phyloP scores from a whole-genome alignment of 805 yeast species.

The Deakozyma indianensis region DNA sequence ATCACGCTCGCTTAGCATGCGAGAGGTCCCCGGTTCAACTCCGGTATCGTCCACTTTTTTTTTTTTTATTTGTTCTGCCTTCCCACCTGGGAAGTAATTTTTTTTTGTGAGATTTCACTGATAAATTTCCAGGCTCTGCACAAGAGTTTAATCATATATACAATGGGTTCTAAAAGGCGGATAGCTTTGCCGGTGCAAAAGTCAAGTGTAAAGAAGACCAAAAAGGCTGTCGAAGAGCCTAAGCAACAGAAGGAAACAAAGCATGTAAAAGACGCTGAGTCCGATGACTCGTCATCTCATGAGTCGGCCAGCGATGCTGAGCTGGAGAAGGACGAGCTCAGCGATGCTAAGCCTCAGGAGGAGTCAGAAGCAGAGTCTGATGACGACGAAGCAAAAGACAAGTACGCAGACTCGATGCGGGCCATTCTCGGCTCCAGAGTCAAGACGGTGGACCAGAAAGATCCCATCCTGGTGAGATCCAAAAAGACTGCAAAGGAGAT shows the following conservation, averaged over 20 bases:
- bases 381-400: slow-evolving; percentile 27
- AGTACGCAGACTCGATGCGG: slow-evolving; percentile 69
- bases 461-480: slow-evolving; percentile 79
- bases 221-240: background rate
- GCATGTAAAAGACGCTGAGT: slow-evolving; percentile 3
- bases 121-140: background rate
- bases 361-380: slow-evolving; percentile 15
- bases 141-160: background rate
- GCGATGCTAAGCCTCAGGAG: slow-evolving; percentile 13
- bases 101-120: background rate
- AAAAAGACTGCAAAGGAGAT: slow-evolving; percentile 59
- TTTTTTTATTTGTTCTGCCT: background rate
- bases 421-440: slow-evolving; percentile 75
- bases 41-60: slow-evolving; percentile 23
- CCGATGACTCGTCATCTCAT: slow-evolving; percentile 11
- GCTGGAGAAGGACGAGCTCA: slow-evolving; percentile 12
- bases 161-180: background rate
- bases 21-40: slow-evolving; percentile 25
- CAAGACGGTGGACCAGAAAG: slow-evolving; percentile 78
- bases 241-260: background rate
- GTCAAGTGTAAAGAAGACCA: slow-evolving; percentile 8
- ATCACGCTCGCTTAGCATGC: slow-evolving; percentile 25
- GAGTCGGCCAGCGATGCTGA: slow-evolving; percentile 12
- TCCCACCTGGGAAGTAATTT: background rate
- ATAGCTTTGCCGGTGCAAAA: background rate